Evolutionary conservation across 306 rosid species (phyloP).

Genomic region (Benincasa hispida): DNA sequence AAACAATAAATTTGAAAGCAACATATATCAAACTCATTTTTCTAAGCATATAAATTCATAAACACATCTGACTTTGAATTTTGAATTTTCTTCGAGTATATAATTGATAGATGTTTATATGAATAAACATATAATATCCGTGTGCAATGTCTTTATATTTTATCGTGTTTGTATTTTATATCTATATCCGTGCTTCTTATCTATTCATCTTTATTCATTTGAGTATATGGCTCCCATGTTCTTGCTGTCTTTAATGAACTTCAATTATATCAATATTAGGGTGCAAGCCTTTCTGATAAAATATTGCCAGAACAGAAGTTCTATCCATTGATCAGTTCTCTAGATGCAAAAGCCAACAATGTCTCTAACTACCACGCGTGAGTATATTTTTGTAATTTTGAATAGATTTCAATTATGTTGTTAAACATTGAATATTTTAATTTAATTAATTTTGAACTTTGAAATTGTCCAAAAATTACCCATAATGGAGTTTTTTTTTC

Average conservation of each 20-base stretch:
- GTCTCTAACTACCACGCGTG: slow-evolving; percentile 9
- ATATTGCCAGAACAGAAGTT: slow-evolving; percentile 20
- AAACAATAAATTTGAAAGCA: no score
- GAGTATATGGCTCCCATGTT: not conserved
- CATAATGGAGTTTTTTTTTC: no score
- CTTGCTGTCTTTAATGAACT: not conserved
- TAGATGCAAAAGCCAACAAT: slow-evolving; percentile 9
- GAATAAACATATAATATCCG: not conserved
- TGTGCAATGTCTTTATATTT: no score
- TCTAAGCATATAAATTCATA: no score
- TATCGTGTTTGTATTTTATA: not conserved
- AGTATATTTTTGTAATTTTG: slow-evolving; percentile 2
- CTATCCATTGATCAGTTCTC: slow-evolving; percentile 29
- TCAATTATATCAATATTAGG: slow-evolving; percentile 22
- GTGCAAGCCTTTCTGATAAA: slow-evolving; percentile 35
- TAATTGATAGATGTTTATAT: not conserved
- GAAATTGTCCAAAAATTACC: no score
- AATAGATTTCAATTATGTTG: not conserved
- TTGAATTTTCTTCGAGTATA: not conserved
- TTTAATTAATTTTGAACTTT: no score
- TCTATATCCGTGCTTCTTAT: not conserved
- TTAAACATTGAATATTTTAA: no score
- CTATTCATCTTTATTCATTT: no score
- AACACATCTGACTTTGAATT: not conserved
- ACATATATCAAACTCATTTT: no score